These are phyloP conservation scores for Skeletonema costatum DNA, from an alignment of 108 stramenopile species.

Conservation along the genomic window DNA sequence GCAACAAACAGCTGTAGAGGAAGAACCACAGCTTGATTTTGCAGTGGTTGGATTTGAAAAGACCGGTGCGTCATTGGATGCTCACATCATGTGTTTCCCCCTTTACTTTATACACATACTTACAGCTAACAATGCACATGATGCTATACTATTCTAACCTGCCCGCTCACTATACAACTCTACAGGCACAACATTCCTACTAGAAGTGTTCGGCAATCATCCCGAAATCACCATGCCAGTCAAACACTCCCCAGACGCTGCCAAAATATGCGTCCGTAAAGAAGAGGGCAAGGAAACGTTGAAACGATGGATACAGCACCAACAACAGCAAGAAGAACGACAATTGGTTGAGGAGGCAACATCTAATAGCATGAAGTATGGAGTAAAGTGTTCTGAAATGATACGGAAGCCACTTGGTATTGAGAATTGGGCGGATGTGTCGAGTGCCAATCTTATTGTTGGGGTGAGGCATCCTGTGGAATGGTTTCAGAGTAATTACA, in stretches of 20 bases:
- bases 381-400: conserved; percentile 37
- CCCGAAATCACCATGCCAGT: conserved; percentile 18
- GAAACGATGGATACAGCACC: neutral
- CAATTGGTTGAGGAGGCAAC: neutral
- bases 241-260: neutral
- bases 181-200: conserved; percentile 21
- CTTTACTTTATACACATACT: no score
- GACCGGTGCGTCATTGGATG: neutral
- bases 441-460: conserved; percentile 41
- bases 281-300: neutral
- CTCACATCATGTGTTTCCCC: neutral
- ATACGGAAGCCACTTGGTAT: conserved; percentile 18
- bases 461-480: conserved; percentile 55
- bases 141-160: no score
- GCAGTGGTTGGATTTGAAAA: conserved; percentile 15
- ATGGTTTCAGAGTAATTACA: conserved; percentile 53
- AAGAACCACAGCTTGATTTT: neutral
- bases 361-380: conserved; percentile 5
- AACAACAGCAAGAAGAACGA: neutral
- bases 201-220: conserved; percentile 10
- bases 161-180: no score
- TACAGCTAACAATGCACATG: no score
- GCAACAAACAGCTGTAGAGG: neutral
- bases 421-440: conserved; percentile 29
- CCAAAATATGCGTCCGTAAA: neutral